Evolutionary conservation across 2,329 filamentous ascomycete genomes (phyloP), one percentile per base, ranked within the genome.

Genomic region (Sordariomycetes sp.): DNA sequence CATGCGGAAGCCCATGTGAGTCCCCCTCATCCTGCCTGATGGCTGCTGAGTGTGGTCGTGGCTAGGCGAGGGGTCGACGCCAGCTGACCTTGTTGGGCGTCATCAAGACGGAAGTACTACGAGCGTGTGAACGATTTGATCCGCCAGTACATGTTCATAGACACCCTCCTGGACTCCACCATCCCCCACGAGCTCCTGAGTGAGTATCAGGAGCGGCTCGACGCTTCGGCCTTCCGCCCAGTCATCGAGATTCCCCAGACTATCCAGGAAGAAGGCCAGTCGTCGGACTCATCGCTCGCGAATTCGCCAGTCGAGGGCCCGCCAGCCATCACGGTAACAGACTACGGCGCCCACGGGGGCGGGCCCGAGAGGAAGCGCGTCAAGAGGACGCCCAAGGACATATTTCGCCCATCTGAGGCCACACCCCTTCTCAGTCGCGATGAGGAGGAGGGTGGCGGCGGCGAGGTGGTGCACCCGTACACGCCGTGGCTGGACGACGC

Each of bases 121-220:
- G 86, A 95, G 74, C 83, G 89, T 51, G 92, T 85, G 66, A 97
- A 97, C 71, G 84, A 85, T 63, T 76, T 96, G 51, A 84, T 97
- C 59, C 88, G 94, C 68, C 87, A 95, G 68, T 97, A 96, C 68
- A 77, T 95, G 61, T 96, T 95, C 68, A 96, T 96, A 64, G 92
- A 96, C 71, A 82, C 86, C 56, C 76, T 97, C 58, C 79, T 97
- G 60, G 90, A 96, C 71, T 96, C 90, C 10, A 91, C 89, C 34
- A 81, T 96, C n/a, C 91, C 91, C 1, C 91, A 95, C 66, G 86
- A 92, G 64, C 76, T 97, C 52, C 84, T 97, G 59, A 91, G 95
- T 66, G 91, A 96, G 70, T 96, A 96, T 69, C 85, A 70, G 39
- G 68, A 85, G 61, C 75, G 86, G 61, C 74, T 83, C 54, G 75